Percentiles rank a stretch among this genome's conserved stretches.
These are phyloP conservation scores for Agrostemma githago DNA, from an alignment of 148 eudicot genomes.

Conservation along the genomic window DNA sequence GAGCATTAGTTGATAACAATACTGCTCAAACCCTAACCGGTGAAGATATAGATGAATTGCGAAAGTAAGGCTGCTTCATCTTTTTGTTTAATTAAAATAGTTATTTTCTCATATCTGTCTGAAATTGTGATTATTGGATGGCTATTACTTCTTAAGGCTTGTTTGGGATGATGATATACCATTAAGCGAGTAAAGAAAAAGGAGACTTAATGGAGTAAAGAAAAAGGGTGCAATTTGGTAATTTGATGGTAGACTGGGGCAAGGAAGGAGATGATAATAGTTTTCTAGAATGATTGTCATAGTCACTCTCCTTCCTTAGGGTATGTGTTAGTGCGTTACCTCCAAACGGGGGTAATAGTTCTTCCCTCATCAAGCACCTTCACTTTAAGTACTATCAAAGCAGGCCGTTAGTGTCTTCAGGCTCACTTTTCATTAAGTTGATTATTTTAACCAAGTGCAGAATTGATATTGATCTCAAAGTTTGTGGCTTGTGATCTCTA, in stretches of 20 bases:
- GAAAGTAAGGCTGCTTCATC: conserved; percentile 42
- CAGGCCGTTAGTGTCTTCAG: not conserved
- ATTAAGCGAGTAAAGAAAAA: not conserved
- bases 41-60: conserved; percentile 79
- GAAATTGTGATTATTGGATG: not conserved
- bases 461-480: not conserved
- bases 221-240: not conserved
- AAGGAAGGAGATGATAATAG: not conserved
- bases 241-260: not conserved
- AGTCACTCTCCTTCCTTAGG: not conserved
- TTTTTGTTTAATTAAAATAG: not conserved
- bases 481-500: not conserved
- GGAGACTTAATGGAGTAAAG: not conserved
- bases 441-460: not conserved
- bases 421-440: not conserved
- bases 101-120: not conserved
- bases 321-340: not conserved
- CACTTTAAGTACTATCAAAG: not conserved
- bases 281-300: not conserved
- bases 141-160: not conserved
- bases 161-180: not conserved
- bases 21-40: conserved; percentile 89
- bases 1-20: conserved; percentile 81
- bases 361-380: not conserved
- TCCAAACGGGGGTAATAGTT: conserved; percentile 2